Conservation (phyloP, 2,329 filamentous ascomycete species). For the Phymatotrichopsis omnivora region DNA sequence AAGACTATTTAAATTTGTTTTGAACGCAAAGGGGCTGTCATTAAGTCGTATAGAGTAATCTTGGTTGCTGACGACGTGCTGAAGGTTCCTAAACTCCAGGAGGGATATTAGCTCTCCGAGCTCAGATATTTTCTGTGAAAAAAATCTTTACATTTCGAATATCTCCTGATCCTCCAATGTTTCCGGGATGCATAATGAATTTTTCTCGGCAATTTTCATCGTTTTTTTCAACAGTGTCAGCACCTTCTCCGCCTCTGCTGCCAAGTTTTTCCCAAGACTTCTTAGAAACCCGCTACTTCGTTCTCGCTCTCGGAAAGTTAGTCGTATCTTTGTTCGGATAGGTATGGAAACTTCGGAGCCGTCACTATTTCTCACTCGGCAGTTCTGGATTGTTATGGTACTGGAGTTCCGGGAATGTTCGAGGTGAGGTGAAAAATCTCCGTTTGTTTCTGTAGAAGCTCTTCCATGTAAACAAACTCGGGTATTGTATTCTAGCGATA, state of each 20-base stretch:
- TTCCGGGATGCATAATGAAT: conserved; percentile 19
- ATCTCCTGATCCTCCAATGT: conserved; percentile 17
- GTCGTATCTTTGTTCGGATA: conserved; percentile 13
- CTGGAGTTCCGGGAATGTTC: conserved; percentile 11
- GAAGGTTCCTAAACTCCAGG: no score
- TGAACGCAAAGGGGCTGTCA: conserved; percentile 6
- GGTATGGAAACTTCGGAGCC: conserved; percentile 13
- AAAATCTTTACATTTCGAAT: no score
- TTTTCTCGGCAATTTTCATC: conserved; percentile 17
- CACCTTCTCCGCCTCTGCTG: conserved; percentile 22
- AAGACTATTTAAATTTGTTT: conserved; percentile 9
- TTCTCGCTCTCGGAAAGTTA: conserved; percentile 17
- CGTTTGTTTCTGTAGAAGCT: no score
- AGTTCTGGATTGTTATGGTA: conserved; percentile 13
- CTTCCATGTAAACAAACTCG: no score
- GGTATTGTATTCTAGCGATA: background rate
- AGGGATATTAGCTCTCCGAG: no score
- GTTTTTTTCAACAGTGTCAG: conserved; percentile 21
- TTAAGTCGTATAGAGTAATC: conserved; percentile 12
- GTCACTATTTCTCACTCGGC: conserved; percentile 23
- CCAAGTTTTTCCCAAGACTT: conserved; percentile 1
- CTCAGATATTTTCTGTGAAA: no score
- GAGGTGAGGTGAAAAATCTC: conserved; percentile 15
- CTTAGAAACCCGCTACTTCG: background rate
- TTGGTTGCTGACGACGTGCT: conserved; percentile 11